Conservation (phyloP, 345 rosid species). For the Rubroshorea leprosula region DNA sequence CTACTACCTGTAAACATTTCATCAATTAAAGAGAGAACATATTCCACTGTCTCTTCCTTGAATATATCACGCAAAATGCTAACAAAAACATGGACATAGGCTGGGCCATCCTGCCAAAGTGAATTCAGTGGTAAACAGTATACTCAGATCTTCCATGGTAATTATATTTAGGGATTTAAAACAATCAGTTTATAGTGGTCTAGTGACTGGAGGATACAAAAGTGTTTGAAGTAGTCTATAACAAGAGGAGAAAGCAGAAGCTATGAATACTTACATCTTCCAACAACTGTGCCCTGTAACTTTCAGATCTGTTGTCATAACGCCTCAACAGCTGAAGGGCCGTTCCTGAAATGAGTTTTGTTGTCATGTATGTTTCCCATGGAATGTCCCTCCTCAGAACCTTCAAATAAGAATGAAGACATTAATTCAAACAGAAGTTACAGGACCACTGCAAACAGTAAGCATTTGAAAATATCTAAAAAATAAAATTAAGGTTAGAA, state of each 20-base stretch:
- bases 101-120: constrained; percentile 83
- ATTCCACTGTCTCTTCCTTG: constrained; percentile 96
- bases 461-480: not conserved
- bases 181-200: not conserved
- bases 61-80: constrained; percentile 75
- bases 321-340: constrained; percentile 88
- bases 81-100: constrained; percentile 80
- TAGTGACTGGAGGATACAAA: constrained; percentile 1
- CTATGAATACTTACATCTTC: constrained; percentile 56
- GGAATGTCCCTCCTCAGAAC: constrained; percentile 95
- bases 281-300: constrained; percentile 73
- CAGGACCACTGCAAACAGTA: constrained; percentile 5
- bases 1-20: constrained; percentile 77
- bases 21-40: constrained; percentile 89
- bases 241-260: constrained; percentile 2
- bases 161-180: constrained; percentile 5
- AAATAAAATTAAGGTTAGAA: not conserved
- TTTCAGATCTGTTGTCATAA: constrained; percentile 75
- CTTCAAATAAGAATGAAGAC: constrained; percentile 31
- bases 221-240: not conserved
- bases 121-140: constrained; percentile 11
- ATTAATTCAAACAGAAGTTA: constrained; percentile 16
- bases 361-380: constrained; percentile 96
- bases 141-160: not conserved
- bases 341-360: constrained; percentile 78